Conservation (phyloP, 768 basidiomycete species). For the Lactifluus piperatus region DNA sequence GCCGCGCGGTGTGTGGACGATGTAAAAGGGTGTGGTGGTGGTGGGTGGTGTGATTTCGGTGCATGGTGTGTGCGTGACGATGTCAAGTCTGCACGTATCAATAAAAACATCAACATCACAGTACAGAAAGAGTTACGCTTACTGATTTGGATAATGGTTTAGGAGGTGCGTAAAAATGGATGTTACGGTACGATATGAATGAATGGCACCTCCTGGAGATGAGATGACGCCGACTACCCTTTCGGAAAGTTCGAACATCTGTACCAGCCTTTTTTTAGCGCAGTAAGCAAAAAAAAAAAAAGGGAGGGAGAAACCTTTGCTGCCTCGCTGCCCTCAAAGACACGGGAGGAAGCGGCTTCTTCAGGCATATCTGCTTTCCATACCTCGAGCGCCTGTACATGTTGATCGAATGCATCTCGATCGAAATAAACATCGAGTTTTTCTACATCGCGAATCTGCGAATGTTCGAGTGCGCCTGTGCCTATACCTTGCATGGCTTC, state of each 20-base stretch:
- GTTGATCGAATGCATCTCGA: conserved; percentile 32
- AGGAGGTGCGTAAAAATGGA: conserved; percentile 47
- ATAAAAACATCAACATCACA: background rate
- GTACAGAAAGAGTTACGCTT: conserved; percentile 16
- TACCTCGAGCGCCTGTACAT: conserved; percentile 34
- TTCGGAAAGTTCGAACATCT: conserved; percentile 45
- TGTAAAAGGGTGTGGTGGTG: conserved; percentile 33
- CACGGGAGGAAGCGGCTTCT: conserved; percentile 30
- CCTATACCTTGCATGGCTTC: conserved; percentile 44
- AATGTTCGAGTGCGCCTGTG: conserved; percentile 42
- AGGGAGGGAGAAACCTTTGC: conserved; percentile 26
- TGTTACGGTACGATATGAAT: conserved; percentile 64
- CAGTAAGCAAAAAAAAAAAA: too few relatives aligned
- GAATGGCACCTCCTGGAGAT: conserved; percentile 51
- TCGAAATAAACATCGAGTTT: conserved; percentile 49
- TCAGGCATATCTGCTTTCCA: conserved; percentile 46
- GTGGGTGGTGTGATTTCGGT: conserved; percentile 35
- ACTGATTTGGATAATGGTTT: conserved; percentile 41
- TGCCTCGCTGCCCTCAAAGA: conserved; percentile 29
- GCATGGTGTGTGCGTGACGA: conserved; percentile 56
- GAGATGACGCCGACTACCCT: conserved; percentile 42
- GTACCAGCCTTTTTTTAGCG: background rate
- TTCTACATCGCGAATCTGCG: conserved; percentile 51
- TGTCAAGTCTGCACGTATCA: conserved; percentile 37
- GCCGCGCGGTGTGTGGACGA: conserved; percentile 55